These are phyloP conservation scores for Linaria vulgaris DNA, from an alignment of 257 asterid genomes.

Conservation along the genomic window DNA sequence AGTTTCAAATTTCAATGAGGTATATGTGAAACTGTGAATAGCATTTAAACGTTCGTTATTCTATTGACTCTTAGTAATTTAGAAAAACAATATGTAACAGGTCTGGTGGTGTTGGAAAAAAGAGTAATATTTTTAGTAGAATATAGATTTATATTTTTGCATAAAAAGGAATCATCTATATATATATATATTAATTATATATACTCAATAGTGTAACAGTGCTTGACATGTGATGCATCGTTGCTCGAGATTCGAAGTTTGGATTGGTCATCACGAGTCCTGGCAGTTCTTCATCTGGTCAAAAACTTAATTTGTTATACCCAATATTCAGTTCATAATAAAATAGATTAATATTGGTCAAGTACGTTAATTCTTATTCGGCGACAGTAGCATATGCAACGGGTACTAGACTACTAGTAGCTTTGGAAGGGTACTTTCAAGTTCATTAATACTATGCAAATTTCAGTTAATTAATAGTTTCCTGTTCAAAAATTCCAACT, in stretches of 20 bases:
- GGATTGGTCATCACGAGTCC: slow-evolving; percentile 7
- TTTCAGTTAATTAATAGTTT: background rate
- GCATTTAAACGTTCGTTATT: no score
- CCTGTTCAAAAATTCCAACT: slow-evolving; percentile 31
- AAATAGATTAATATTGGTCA: slow-evolving; percentile 13
- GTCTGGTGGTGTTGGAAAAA: no score
- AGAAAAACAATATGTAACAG: no score
- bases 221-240: background rate
- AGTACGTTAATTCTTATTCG: slow-evolving; percentile 15
- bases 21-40: background rate
- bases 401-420: slow-evolving; percentile 25
- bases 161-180: no score
- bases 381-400: slow-evolving; percentile 27
- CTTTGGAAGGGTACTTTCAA: background rate
- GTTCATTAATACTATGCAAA: background rate
- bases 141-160: no score
- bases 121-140: no score
- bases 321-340: background rate
- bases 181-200: no score
- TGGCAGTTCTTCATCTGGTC: background rate
- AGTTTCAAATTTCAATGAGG: background rate
- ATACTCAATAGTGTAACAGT: no score
- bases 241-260: no score
- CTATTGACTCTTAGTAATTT: no score
- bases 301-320: background rate